Percentiles rank a stretch among this genome's conserved stretches.
These are phyloP conservation scores for Brassica hybrid DNA, from an alignment of 441 rosid species.

Conservation along the genomic window DNA sequence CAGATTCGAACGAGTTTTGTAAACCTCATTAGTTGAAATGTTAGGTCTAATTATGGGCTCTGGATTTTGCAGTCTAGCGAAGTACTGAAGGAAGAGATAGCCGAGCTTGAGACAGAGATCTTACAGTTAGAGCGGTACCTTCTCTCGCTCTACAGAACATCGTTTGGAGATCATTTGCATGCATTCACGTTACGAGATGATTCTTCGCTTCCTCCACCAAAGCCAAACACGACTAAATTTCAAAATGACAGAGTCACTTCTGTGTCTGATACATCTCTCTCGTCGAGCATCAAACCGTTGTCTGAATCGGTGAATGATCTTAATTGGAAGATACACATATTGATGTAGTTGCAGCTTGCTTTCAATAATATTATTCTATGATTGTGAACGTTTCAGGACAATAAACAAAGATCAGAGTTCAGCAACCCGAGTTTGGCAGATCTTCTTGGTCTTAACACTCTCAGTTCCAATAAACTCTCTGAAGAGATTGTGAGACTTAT, in stretches of 20 bases:
- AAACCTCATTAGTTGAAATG: neutral
- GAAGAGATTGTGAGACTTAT: slow-evolving; percentile 73
- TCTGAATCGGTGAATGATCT: slow-evolving; percentile 50
- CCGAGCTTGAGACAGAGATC: slow-evolving; percentile 64
- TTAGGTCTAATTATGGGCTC: neutral
- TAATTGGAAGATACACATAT: neutral
- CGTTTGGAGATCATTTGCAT: slow-evolving; percentile 55
- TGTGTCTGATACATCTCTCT: slow-evolving; percentile 14
- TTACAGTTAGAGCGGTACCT: slow-evolving; percentile 62
- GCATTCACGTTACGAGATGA: slow-evolving; percentile 18
- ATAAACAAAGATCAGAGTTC: slow-evolving; percentile 42
- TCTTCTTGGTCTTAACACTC: slow-evolving; percentile 54
- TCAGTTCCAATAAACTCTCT: slow-evolving; percentile 56
- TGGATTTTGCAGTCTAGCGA: slow-evolving; percentile 52
- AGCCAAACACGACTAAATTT: slow-evolving; percentile 23
- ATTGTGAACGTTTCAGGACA: slow-evolving; percentile 44
- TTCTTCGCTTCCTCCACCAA: slow-evolving; percentile 36
- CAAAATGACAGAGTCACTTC: slow-evolving; percentile 39
- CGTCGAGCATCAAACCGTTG: neutral
- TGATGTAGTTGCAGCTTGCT: neutral
- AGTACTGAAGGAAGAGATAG: slow-evolving; percentile 64
- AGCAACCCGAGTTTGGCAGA: slow-evolving; percentile 69
- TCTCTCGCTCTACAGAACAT: slow-evolving; percentile 68
- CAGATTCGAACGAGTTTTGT: neutral
- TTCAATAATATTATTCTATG: neutral